These are phyloP conservation scores for Thielaviopsis euricoi DNA, from an alignment of 2,329 filamentous ascomycete genomes.

Conservation along the genomic window DNA sequence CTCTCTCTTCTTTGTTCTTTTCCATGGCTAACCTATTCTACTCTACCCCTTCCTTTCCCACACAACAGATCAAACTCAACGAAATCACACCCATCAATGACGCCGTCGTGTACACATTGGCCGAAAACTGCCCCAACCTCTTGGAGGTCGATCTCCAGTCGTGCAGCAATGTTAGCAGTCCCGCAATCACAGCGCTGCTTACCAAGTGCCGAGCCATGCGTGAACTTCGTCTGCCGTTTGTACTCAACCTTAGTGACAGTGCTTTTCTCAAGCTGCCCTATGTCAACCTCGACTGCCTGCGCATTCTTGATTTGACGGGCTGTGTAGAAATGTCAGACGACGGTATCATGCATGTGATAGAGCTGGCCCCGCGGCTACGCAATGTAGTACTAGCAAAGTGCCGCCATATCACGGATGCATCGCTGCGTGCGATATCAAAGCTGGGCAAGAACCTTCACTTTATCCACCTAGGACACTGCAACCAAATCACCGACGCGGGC, in stretches of 20 bases:
- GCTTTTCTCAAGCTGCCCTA: slow-evolving; percentile 64
- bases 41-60: neutral
- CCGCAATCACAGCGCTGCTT: slow-evolving; percentile 67
- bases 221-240: slow-evolving; percentile 75
- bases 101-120: slow-evolving; percentile 67
- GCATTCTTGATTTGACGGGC: slow-evolving; percentile 86
- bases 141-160: slow-evolving; percentile 92
- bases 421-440: slow-evolving; percentile 72
- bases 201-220: slow-evolving; percentile 67
- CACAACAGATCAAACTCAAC: slow-evolving; percentile 70
- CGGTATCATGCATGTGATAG: slow-evolving; percentile 76
- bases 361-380: slow-evolving; percentile 68
- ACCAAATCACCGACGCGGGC: slow-evolving; percentile 75
- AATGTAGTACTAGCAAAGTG: slow-evolving; percentile 94
- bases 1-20: slow-evolving; percentile 43
- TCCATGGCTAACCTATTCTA: neutral
- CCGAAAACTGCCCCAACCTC: slow-evolving; percentile 75
- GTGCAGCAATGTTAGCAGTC: slow-evolving; percentile 65
- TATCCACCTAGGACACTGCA: slow-evolving; percentile 87
- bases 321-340: slow-evolving; percentile 72
- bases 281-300: slow-evolving; percentile 65
- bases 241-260: slow-evolving; percentile 67
- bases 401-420: slow-evolving; percentile 74
- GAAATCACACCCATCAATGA: slow-evolving; percentile 77
- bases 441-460: slow-evolving; percentile 95